phyloP scores from a whole-genome alignment of 176 grass and related monocot genomes.

The Echinochloa phyllopogon region DNA sequence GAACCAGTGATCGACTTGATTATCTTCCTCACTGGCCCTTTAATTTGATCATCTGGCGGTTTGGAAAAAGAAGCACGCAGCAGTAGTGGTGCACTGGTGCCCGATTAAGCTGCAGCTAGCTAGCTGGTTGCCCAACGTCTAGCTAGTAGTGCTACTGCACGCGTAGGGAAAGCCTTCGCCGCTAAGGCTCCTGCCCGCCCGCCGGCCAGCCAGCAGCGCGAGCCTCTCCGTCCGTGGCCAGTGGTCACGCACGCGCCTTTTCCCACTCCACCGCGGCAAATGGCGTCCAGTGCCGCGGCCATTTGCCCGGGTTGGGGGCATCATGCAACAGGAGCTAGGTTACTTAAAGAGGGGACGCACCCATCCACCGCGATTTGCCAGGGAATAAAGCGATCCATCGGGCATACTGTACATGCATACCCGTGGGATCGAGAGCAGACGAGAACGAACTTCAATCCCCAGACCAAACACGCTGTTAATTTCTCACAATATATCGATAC shows the following conservation, averaged over 20 bases:
- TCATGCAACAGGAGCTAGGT: neutral
- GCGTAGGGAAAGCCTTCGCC: slow-evolving; percentile 35
- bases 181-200: slow-evolving; percentile 17
- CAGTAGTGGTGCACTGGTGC: neutral
- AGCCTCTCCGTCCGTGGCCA: too few species aligned
- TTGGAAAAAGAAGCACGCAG: neutral
- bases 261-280: neutral
- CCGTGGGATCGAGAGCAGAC: too few species aligned
- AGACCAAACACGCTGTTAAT: too few species aligned
- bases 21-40: neutral
- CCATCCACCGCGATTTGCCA: too few species aligned
- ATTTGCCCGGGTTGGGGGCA: neutral
- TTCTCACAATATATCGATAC: too few species aligned
- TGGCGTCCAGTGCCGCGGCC: neutral
- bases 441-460: too few species aligned
- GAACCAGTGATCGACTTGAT: neutral
- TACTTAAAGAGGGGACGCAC: too few species aligned
- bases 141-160: neutral
- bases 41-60: neutral
- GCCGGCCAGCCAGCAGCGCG: neutral
- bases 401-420: too few species aligned
- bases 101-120: neutral
- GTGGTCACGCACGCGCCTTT: slow-evolving; percentile 4
- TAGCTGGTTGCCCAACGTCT: neutral
- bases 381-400: too few species aligned